Evolutionary conservation across 2,329 filamentous ascomycete species (phyloP), one percentile per base, ranked within the genome.

Genomic region (Pyrenochaeta sp.): DNA sequence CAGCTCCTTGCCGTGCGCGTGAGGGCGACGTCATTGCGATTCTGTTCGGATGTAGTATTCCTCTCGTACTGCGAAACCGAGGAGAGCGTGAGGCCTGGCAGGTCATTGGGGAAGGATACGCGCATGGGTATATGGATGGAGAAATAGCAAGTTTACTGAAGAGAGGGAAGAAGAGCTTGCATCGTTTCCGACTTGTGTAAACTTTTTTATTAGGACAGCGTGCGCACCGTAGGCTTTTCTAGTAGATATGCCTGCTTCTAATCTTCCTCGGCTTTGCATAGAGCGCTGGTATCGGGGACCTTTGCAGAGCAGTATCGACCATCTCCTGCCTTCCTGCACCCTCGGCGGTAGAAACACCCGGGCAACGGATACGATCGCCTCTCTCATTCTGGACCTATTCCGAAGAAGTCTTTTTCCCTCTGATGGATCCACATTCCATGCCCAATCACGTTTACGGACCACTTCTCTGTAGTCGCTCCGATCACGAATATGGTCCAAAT

Each of bases 1-100:
- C 67, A 49, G 60, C 55, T n/a, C 67, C 63, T 2, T 65, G 63
- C 43, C 51, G 59, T 27, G 59, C 60, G 6, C 37, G 49, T 7
- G 37, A 42, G 3, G 68, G 67, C 7, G 67, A 71, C 41, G 49
- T 54, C 7, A 46, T 71, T 7, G 68, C 56, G 6, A 52, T 72
- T 19, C 11, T 72, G 4, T 63, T 63, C 18, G 68, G 66, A 0
- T 72, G 69, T 34, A 69, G 62, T 31, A 69, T 72, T 4, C 69
- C 69, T 3, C 55, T 72, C 13, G 48, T 72, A 0, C 31, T 72
- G 5, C 49, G 67, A 7, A 30, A 32, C n/a, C 24, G 35, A 0
- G 41, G 44, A 7, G 19, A 27, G 2, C 45, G 36, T 35, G 51
- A 65, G 10, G 48, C 44, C 2, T 68, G 58, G 58, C 45, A 54